Evolutionary conservation across 108 stramenopile species (phyloP), one percentile per base, ranked within the genome.

Genomic region (Fragilaria crotonensis): DNA sequence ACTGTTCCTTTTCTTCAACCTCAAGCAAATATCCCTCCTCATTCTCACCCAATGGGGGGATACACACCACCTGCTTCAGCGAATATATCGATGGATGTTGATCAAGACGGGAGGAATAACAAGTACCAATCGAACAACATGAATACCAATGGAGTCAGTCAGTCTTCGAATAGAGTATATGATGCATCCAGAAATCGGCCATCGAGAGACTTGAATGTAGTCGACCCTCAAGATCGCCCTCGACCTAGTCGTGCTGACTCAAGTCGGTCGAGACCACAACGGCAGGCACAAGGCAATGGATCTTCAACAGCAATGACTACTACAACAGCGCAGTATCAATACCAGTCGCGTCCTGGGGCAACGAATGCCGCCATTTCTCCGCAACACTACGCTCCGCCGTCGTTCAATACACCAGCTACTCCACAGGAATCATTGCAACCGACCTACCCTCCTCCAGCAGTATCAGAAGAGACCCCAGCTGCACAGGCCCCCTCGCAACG

Each of bases 371-470:
- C 36, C 14, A 41, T 11, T 14, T 41, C 36, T 41, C 7, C 49
- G 49, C 49, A 19, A 19, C 49, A 19, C 20, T 25, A 19, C 7
- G 20, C 49, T 19, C 49, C 9, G 9, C 49, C 49, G 20, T 14
- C 14, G 9, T 30, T 18, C 29, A 66, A 45, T 18, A 51, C 52
- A 4, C 48, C 57, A 20, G 45, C 57, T 27, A 75, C 73, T 27
- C 73, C 73, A 20, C 59, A 67, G 41, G 66, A 70, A 21, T 14
- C 33, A 4, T 25, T 64, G 2, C 77, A 78, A 31, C 77, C 77
- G 0, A 64, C 67, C 1, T 80, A 61, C 51, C 78, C 78, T 28
- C 78, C 78, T 18, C 67, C 78, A n/a, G 73, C 78, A 0, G 78
- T 80, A 3, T 73, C 78, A 7, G 51, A 68, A n/a, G 78, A 80